Evolutionary conservation across 352 stramenopile species (phyloP), one percentile per base, ranked within the genome.

Genomic region (Plasmopara muralis): DNA sequence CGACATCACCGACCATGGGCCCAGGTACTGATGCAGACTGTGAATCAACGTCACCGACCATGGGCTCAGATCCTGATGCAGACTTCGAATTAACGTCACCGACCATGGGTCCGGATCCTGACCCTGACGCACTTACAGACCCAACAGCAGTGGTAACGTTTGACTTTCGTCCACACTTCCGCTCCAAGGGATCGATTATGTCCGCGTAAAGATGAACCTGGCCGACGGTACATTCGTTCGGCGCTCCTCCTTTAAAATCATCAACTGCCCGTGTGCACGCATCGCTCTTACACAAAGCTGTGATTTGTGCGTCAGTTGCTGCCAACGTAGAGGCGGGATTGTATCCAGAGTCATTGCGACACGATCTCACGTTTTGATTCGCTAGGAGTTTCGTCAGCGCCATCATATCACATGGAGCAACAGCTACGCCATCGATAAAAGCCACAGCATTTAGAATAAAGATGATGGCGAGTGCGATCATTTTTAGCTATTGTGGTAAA

Each of bases 171-270:
- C 47, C 52, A 30, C 66, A 74, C 29, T 46, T 41, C 20, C 39
- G 16, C 41, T 31, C 38, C 6, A 74, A 45, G 0, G 66, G 59
- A n/a, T 64, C 37, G 9, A 72, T 55, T 14, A 70, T 47, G 29
- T 70, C 42, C 15, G 55, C 55, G 33, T 71, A 64, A 33, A 74
- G 30, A 14, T 29, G 51, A 7, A 69, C 16, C 16, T 43, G 25
- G 1, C 58, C 66, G 31, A 72, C 52, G 7, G 55, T 65, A 37
- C 66, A 74, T 44, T 74, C 66, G 9, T 59, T 50, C 6, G 72
- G 62, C 10, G 52, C 56, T 9, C 63, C 47, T 46, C 55, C 41
- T 41, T 65, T 57, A 18, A 77, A 28, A 2, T 47, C 30, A 12
- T 58, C 37, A 9, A 81, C 43, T 16, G 58, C 55, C 5, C 55